phyloP scores from a whole-genome alignment of 2,329 filamentous ascomycete genomes.

The Trichoderma pleuroti region DNA sequence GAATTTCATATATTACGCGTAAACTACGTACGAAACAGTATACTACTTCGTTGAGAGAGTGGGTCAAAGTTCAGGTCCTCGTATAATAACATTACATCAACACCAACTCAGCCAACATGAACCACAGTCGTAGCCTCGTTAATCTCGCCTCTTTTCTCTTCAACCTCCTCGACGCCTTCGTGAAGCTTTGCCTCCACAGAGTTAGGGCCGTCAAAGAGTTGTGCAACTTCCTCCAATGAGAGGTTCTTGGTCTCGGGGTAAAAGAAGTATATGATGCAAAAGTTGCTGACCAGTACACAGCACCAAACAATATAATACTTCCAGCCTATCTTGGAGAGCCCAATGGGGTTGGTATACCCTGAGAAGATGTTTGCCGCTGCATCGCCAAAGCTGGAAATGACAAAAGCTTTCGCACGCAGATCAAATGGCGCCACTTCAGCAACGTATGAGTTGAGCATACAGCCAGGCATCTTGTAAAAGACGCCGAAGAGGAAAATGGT shows the following conservation, averaged over 20 bases:
- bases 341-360: constrained; percentile 10
- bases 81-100: background rate
- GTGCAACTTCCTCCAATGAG: background rate
- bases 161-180: background rate
- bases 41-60: background rate
- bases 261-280: constrained; percentile 42
- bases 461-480: constrained; percentile 16
- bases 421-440: constrained; percentile 14
- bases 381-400: constrained; percentile 16
- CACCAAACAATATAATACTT: constrained; percentile 26
- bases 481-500: constrained; percentile 15
- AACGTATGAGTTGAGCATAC: constrained; percentile 16
- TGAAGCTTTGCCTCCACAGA: constrained; percentile 2
- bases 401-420: constrained; percentile 15
- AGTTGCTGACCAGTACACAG: constrained; percentile 15
- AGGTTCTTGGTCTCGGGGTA: constrained; percentile 52
- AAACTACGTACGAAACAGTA: background rate
- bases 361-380: constrained; percentile 13
- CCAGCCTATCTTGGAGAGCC: background rate
- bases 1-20: background rate
- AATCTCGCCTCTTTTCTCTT: background rate
- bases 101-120: background rate
- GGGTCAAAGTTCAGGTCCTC: background rate
- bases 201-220: background rate
- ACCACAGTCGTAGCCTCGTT: background rate